These are phyloP conservation scores for Tolypocladium nubicola DNA, from an alignment of 2,329 filamentous ascomycete species.

Conservation along the genomic window DNA sequence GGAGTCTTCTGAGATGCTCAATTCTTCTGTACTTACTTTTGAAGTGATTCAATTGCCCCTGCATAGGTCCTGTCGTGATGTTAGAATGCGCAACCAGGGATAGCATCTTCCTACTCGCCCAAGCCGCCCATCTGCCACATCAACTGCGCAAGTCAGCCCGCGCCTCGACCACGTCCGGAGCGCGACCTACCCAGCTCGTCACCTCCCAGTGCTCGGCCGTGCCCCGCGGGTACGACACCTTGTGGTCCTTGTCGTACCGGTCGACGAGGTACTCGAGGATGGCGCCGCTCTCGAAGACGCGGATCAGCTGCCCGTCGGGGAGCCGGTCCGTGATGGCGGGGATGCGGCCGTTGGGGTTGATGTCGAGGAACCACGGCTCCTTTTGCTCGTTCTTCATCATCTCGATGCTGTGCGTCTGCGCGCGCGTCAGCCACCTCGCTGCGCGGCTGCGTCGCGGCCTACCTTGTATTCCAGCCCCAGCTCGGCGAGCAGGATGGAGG, in stretches of 20 bases:
- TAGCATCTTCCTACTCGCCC: constrained; percentile 15
- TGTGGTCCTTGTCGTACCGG: constrained; percentile 71
- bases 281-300: constrained; percentile 72
- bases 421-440: not conserved
- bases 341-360: constrained; percentile 90
- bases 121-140: constrained; percentile 72
- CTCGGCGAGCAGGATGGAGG: constrained; percentile 79
- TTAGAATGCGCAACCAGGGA: not conserved
- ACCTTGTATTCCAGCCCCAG: constrained; percentile 73
- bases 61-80: constrained; percentile 51
- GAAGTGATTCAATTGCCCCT: constrained; percentile 76
- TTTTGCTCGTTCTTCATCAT: constrained; percentile 71
- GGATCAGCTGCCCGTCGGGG: constrained; percentile 60
- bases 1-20: too few relatives aligned
- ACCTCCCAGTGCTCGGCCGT: constrained; percentile 68
- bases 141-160: constrained; percentile 22
- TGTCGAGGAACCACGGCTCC: constrained; percentile 75
- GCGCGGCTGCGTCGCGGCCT: not conserved
- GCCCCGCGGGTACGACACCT: constrained; percentile 67
- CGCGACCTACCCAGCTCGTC: constrained; percentile 58
- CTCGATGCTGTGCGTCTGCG: constrained; percentile 50
- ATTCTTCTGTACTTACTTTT: constrained; percentile 33
- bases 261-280: constrained; percentile 80
- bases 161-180: not conserved
- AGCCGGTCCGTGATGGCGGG: constrained; percentile 77